A percentile compares a stretch with the other conserved stretches of the same genome.
Conservation (phyloP, 805 yeast genomes). For the Suhomyces vadensis region DNA sequence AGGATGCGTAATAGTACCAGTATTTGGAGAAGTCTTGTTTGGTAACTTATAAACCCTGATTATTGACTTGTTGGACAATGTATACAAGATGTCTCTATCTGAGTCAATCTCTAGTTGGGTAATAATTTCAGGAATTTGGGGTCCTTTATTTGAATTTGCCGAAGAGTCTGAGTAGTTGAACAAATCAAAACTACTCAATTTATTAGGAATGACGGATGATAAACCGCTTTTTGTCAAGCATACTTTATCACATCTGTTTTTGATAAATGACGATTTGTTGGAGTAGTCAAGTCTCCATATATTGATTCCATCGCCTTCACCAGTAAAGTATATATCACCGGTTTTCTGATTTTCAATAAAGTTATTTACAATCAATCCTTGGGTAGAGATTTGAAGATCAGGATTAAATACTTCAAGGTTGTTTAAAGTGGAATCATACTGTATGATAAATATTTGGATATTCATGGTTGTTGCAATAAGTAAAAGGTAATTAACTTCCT, state of each 20-base stretch:
- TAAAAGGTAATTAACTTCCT: conserved; percentile 68
- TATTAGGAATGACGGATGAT: conserved; percentile 39
- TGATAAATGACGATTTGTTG: conserved; percentile 82
- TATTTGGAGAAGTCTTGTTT: conserved; percentile 24
- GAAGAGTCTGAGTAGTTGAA: conserved; percentile 23
- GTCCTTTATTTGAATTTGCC: conserved; percentile 15
- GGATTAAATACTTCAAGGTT: conserved; percentile 77
- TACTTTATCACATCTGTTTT: conserved; percentile 76
- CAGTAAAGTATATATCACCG: conserved; percentile 81
- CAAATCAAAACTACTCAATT: conserved; percentile 34
- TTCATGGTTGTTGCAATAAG: conserved; percentile 79
- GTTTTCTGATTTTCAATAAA: conserved; percentile 61
- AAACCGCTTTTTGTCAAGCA: conserved; percentile 72
- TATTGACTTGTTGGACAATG: conserved; percentile 79
- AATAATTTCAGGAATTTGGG: conserved; percentile 53
- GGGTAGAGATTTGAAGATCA: conserved; percentile 74
- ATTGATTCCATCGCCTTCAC: conserved; percentile 73
- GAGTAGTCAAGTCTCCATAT: conserved; percentile 88
- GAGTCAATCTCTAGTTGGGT: conserved; percentile 71
- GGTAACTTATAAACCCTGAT: conserved; percentile 73
- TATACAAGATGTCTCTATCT: conserved; percentile 72
- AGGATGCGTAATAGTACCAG: background rate
- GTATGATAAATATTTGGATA: conserved; percentile 73
- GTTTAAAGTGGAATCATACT: conserved; percentile 44
- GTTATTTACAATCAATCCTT: conserved; percentile 71